Evolutionary conservation across 179 eudicot species (phyloP), one percentile per base, ranked within the genome.

Genomic region (Drosera spatulata): DNA sequence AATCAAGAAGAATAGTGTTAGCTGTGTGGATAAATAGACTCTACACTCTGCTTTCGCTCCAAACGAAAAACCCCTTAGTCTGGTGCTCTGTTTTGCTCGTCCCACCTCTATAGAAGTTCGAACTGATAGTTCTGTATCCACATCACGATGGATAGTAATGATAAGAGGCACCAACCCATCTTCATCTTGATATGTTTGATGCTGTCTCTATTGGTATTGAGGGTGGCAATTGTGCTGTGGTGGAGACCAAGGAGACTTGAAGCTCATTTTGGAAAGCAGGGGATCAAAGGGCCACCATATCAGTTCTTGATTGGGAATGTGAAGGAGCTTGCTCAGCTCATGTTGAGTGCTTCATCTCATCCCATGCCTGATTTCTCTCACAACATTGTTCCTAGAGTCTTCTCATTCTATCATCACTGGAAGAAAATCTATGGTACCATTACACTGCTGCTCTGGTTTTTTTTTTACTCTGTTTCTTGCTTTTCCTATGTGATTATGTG

Each of bases 401-500:
- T 87, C 67, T 80, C 96, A 53, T 87, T 87, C 63, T 87, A 85
- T 66, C 89, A 85, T 61, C 87, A 87, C 15, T 87, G 93, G 93
- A 79, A 80, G 61, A 85, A 82, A 70, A 77, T 82, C 6, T 87
- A 90, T 76, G 97, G 95, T 87, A 79, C 56, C 58, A 71, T 4
- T 52, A 61, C 49, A 10, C 58, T 39, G 8, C 60, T 10, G 4
- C 56, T 56, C 37, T 38, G 14, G n/a, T n/a, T 43, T n/a, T 59
- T 13, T 3, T 0, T 45, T 45, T 45, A 45, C 10, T 10, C 10
- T 6, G 6, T 55, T 33, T 9, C 13, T 42, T 51, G 6, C 48
- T 44, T 10, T 45, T 14, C 7, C 22, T n/a, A n/a, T n/a, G n/a
- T n/a, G n/a, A n/a, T n/a, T n/a, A n/a, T n/a, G n/a, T n/a, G n/a